Conservation (phyloP, 2,329 filamentous ascomycete species). For the Aureobasidium sp. region DNA sequence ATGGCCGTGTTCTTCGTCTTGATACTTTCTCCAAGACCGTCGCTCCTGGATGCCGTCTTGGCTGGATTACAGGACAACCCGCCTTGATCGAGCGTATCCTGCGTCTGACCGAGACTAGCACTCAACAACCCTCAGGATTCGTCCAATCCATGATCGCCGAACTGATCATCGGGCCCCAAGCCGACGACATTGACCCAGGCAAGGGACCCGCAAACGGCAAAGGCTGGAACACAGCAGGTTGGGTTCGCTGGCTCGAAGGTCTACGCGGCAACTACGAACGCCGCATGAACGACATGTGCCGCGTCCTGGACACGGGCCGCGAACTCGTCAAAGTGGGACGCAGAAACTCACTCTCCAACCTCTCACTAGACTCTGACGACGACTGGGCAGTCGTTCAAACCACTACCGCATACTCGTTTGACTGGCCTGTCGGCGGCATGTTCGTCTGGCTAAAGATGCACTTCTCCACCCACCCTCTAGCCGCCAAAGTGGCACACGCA, state of each 20-base stretch:
- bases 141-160: slow-evolving; percentile 76
- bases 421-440: slow-evolving; percentile 81
- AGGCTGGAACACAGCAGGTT: slow-evolving; percentile 74
- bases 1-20: slow-evolving; percentile 79
- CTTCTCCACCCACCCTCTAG: slow-evolving; percentile 66
- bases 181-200: slow-evolving; percentile 28
- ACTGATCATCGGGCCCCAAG: slow-evolving; percentile 60
- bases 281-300: slow-evolving; percentile 74
- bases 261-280: slow-evolving; percentile 76
- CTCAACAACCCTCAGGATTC: slow-evolving; percentile 81
- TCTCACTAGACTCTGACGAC: slow-evolving; percentile 30
- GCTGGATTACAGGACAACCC: slow-evolving; percentile 84
- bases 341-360: slow-evolving; percentile 24
- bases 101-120: slow-evolving; percentile 67
- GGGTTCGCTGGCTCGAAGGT: slow-evolving; percentile 85
- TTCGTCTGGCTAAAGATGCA: slow-evolving; percentile 75
- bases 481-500: slow-evolving; percentile 39
- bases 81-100: slow-evolving; percentile 63
- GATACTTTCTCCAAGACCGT: slow-evolving; percentile 94
- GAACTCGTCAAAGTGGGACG: slow-evolving; percentile 56
- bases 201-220: slow-evolving; percentile 39
- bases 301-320: slow-evolving; percentile 59
- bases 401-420: slow-evolving; percentile 64
- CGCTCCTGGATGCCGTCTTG: slow-evolving; percentile 79
- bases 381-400: slow-evolving; percentile 72